Evolutionary conservation across 202 grass and related monocot genomes (phyloP).

Genomic region (Cymbopogon flexuosus): DNA sequence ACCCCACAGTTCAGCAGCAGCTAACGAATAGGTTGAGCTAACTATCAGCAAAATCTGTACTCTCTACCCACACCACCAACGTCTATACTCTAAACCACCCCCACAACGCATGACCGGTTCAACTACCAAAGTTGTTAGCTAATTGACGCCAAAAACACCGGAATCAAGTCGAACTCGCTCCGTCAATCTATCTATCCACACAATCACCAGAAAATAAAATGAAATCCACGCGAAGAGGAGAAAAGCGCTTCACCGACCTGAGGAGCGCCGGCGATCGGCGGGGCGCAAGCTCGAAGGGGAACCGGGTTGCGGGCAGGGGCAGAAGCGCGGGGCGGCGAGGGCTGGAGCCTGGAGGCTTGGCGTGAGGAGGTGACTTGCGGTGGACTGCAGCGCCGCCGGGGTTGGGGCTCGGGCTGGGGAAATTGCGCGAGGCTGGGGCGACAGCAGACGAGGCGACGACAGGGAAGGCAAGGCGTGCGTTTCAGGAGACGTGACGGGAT

Average conservation of each 20-base stretch:
- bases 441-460: neutral
- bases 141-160: too few relatives aligned
- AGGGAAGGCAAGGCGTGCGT: neutral
- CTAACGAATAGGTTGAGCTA: slow-evolving; percentile 26
- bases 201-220: neutral
- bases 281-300: slow-evolving; percentile 1
- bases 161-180: neutral
- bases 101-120: neutral
- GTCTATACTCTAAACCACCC: neutral
- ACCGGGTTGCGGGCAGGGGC: neutral
- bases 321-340: neutral
- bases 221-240: neutral
- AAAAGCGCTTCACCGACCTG: slow-evolving; percentile 29
- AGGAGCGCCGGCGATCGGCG: slow-evolving; percentile 39
- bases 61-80: neutral
- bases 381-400: slow-evolving; percentile 36
- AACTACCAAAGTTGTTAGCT: neutral
- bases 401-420: slow-evolving; percentile 3
- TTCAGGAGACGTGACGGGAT: slow-evolving; percentile 53
- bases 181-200: neutral
- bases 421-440: slow-evolving; percentile 25
- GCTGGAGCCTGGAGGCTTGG: slow-evolving; percentile 1
- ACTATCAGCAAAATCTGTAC: slow-evolving; percentile 25
- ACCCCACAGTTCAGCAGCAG: neutral
- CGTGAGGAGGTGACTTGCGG: slow-evolving; percentile 34